Conservation (phyloP, 179 eudicot species). For the Kewa caespitosa region DNA sequence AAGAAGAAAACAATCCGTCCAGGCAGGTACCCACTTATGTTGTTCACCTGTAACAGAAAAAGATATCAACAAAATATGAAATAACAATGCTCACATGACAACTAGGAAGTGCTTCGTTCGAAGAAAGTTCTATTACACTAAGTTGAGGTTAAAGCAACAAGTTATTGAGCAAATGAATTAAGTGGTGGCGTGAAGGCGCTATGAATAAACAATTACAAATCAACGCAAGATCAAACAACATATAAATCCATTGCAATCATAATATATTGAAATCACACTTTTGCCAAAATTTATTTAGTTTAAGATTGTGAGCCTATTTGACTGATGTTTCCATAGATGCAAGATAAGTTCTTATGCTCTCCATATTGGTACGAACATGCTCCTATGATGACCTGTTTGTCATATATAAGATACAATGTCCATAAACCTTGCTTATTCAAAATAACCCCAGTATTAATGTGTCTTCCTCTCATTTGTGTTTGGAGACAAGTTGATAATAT, state of each 20-base stretch:
- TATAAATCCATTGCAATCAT: no score
- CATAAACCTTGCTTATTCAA: not conserved
- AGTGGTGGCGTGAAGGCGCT: not conserved
- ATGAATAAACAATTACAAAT: no score
- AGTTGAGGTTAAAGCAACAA: not conserved
- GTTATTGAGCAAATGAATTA: not conserved
- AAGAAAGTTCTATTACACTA: not conserved
- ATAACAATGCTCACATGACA: not conserved
- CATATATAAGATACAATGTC: not conserved
- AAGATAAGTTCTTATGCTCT: no score
- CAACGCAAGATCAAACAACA: no score
- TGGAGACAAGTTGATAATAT: no score
- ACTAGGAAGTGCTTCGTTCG: not conserved
- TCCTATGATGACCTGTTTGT: not conserved
- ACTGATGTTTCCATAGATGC: no score
- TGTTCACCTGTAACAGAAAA: conserved; percentile 66
- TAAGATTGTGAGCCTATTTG: no score
- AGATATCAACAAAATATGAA: conserved; percentile 9
- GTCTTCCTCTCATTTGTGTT: no score
- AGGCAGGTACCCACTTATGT: conserved; percentile 98
- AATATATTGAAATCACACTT: no score
- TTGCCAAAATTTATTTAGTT: no score
- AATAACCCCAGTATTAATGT: no score
- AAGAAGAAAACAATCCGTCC: conserved; percentile 96
- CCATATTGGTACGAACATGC: not conserved